phyloP scores from a whole-genome alignment of 202 grass and related monocot species.

The Zizania palustris region DNA sequence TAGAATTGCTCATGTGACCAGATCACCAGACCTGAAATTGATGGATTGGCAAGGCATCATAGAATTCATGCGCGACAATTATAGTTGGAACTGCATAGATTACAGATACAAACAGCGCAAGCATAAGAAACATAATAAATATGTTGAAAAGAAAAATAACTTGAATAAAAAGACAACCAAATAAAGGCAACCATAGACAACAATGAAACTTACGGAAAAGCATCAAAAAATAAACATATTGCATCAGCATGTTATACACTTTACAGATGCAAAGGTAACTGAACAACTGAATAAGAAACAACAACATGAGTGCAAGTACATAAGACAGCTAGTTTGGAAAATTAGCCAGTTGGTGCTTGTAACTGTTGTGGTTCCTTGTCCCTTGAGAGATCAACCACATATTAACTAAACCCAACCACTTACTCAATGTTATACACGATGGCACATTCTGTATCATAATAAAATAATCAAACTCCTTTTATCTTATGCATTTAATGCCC shows the following conservation, averaged over 20 bases:
- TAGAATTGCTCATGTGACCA: slow-evolving; percentile 23
- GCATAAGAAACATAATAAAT: slow-evolving; percentile 13
- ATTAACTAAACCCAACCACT: not conserved
- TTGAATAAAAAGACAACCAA: slow-evolving; percentile 6
- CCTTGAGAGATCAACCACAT: not conserved
- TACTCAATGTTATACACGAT: not conserved
- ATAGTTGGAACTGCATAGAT: slow-evolving; percentile 71
- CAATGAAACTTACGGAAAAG: not conserved
- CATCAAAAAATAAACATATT: slow-evolving; percentile 2
- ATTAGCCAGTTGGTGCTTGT: not conserved
- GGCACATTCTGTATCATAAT: slow-evolving; percentile 4
- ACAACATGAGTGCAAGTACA: slow-evolving; percentile 8
- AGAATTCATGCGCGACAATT: slow-evolving; percentile 96
- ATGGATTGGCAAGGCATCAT: slow-evolving; percentile 85
- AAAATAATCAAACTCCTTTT: not conserved
- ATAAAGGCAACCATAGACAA: not conserved
- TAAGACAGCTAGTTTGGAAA: not conserved
- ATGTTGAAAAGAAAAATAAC: slow-evolving; percentile 32
- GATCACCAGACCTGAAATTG: slow-evolving; percentile 95
- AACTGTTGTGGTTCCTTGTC: not conserved
- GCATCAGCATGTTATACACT: slow-evolving; percentile 18
- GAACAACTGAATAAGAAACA: slow-evolving; percentile 14
- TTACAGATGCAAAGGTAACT: not conserved
- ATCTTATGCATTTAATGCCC: not conserved
- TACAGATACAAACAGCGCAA: slow-evolving; percentile 31